Conservation (phyloP, 2,329 filamentous ascomycete species). For the Westerdykella sp. region DNA sequence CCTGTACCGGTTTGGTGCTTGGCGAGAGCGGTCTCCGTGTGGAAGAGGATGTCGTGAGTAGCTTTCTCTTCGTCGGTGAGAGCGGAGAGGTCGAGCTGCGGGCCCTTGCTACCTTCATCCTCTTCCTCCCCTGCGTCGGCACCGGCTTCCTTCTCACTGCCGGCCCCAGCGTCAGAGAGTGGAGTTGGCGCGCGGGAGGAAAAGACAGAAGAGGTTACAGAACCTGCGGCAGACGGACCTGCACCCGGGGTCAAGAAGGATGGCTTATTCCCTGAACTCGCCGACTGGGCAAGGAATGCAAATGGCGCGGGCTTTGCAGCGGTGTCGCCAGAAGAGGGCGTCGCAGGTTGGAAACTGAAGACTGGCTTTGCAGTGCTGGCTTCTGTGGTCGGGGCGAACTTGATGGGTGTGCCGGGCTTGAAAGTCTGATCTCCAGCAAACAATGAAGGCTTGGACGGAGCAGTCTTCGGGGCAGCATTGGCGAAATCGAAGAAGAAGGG, state of each 20-base stretch:
- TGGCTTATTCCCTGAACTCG: background rate
- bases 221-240: slow-evolving; percentile 16
- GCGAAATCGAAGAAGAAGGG: slow-evolving; percentile 27
- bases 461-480: slow-evolving; percentile 20
- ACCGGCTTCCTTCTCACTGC: slow-evolving; percentile 20
- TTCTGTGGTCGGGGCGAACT: slow-evolving; percentile 19
- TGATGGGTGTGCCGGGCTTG: slow-evolving; percentile 32
- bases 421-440: slow-evolving; percentile 34
- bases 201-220: slow-evolving; percentile 23
- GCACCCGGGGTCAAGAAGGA: slow-evolving; percentile 18
- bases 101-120: slow-evolving; percentile 23
- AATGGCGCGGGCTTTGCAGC: slow-evolving; percentile 18
- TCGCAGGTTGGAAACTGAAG: slow-evolving; percentile 25
- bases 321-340: slow-evolving; percentile 18
- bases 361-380: slow-evolving; percentile 14
- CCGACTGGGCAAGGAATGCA: background rate
- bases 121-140: slow-evolving; percentile 19
- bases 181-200: slow-evolving; percentile 35
- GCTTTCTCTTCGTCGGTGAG: slow-evolving; percentile 29
- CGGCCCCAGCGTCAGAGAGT: slow-evolving; percentile 27
- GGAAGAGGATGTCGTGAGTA: slow-evolving; percentile 30
- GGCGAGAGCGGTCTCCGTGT: slow-evolving; percentile 22
- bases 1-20: slow-evolving; percentile 19
- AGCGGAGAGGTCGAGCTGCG: slow-evolving; percentile 26
- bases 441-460: slow-evolving; percentile 20